A percentile compares a stretch with the other conserved stretches of the same genome.
Evolutionary conservation across 2,329 filamentous ascomycete genomes (phyloP).

Genomic region (Xylaria sp.): DNA sequence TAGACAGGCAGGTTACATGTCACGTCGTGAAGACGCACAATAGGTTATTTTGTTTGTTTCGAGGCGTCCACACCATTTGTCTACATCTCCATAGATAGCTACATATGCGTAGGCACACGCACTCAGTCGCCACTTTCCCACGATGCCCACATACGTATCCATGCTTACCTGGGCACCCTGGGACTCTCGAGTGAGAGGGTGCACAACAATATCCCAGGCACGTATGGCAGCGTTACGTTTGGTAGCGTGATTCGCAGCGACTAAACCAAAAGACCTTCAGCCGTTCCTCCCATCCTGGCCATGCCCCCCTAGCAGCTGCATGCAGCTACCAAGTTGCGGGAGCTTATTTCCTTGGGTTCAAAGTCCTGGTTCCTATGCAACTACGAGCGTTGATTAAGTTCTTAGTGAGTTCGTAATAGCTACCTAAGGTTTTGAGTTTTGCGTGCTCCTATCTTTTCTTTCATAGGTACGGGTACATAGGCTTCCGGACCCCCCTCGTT

Average conservation of each 20-base stretch:
- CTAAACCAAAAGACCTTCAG: conserved; percentile 28
- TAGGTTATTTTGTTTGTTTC: conserved; percentile 11
- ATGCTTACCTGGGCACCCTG: conserved; percentile 18
- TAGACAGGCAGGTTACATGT: conserved; percentile 4
- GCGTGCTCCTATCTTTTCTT: not conserved
- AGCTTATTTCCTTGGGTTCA: not conserved
- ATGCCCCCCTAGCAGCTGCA: conserved; percentile 25
- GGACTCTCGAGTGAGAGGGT: conserved; percentile 20
- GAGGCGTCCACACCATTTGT: conserved; percentile 17
- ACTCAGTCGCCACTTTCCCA: not conserved
- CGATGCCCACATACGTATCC: conserved; percentile 27
- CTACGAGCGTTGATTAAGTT: not conserved
- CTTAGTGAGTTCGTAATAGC: conserved; percentile 7
- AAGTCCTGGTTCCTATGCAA: not conserved
- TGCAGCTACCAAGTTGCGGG: conserved; percentile 25
- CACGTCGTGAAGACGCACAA: conserved; percentile 16
- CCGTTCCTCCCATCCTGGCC: conserved; percentile 27
- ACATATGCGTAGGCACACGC: conserved; percentile 14
- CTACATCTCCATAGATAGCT: conserved; percentile 1
- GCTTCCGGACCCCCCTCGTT: not conserved
- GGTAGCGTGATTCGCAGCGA: conserved; percentile 22
- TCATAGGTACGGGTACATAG: not conserved
- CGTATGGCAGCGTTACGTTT: conserved; percentile 31
- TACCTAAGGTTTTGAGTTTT: conserved; percentile 14
- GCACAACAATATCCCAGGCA: conserved; percentile 17